Evolutionary conservation across 2,329 filamentous ascomycete species (phyloP).

Genomic region (Phialemoniopsis sp.): DNA sequence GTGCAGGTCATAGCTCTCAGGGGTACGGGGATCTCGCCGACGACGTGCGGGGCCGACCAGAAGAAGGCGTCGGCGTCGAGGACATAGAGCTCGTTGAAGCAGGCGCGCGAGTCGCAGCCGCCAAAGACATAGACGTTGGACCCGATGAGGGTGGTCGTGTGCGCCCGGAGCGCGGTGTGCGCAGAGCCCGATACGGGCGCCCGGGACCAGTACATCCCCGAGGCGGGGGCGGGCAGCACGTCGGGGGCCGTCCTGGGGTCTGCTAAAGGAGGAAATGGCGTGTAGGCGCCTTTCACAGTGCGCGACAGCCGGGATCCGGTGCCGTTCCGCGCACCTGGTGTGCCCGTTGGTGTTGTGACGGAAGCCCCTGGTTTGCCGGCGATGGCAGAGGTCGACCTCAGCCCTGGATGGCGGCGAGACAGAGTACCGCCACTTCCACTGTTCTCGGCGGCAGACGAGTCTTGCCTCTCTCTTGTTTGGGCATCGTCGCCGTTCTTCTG

Average conservation of each 20-base stretch:
- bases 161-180: slow-evolving; percentile 59
- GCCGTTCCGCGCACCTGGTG: slow-evolving; percentile 1
- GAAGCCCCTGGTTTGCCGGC: slow-evolving; percentile 23
- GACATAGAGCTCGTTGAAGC: slow-evolving; percentile 67
- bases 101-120: slow-evolving; percentile 61
- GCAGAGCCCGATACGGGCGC: slow-evolving; percentile 60
- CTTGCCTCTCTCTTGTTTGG: slow-evolving; percentile 15
- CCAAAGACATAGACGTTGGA: slow-evolving; percentile 67
- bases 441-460: slow-evolving; percentile 16
- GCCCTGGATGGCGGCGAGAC: slow-evolving; percentile 35
- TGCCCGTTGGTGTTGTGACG: slow-evolving; percentile 2
- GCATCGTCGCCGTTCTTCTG: slow-evolving; percentile 17
- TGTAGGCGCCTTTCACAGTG: slow-evolving; percentile 29
- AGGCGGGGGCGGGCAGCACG: slow-evolving; percentile 59
- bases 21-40: slow-evolving; percentile 60
- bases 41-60: slow-evolving; percentile 62
- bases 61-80: slow-evolving; percentile 67
- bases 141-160: slow-evolving; percentile 63
- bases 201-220: slow-evolving; percentile 70
- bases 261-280: slow-evolving; percentile 52
- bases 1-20: slow-evolving; percentile 70
- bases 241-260: slow-evolving; percentile 53
- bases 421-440: slow-evolving; percentile 18
- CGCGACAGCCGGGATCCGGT: background rate
- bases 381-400: slow-evolving; percentile 52